Base-by-base conservation (phyloP, 192 early-diverging fungal genomes). In the Backusella tarrabulga region DNA sequence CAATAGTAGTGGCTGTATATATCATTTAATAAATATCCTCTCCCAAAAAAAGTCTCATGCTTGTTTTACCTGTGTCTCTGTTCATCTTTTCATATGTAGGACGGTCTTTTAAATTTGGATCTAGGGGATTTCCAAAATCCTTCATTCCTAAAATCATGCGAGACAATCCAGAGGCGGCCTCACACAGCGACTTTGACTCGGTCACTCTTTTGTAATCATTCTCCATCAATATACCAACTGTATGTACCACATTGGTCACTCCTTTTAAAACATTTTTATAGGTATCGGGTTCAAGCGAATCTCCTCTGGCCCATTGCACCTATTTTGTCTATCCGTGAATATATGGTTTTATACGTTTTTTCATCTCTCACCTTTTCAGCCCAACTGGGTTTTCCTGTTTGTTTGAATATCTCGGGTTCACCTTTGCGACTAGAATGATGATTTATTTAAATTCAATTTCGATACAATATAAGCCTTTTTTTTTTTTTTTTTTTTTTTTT, bases 171-270 rank as follows among this genome's bases (percentile, higher is more conserved):
- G 75, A 73, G 6, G 81, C 63, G n/a, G 79, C 77, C 9, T 83
- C 85, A 11, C 74, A 76, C 5, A 85, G 34, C 12, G 71, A 75
- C 6, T 81, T 74, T 41, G 78, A 79, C 32, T 85, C 83, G 1
- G 84, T 41, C 3, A 85, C 54, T 9, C 81, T 77, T 76, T 94
- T 94, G 85, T 94, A 94, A 81, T 90, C 80, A 32, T 81, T 84
- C 78, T 94, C 93, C 74, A 94, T 78, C 77, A 94, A 82, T 29
- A 92, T 87, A 17, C 93, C 93, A 3, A 92, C 91, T 0, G 90
- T 88, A 68, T 94, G 91, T 7, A 94, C 91, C 6, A 94, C 90
- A n/a, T 89, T 84, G 21, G 85, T 83, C 69, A 89, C 87, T 9
- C 85, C 90, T 0, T 74, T 74, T 23, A 93, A 83, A 21, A 84